Conservation (phyloP, 164 flowering plant species). For the Stephania japonica region DNA sequence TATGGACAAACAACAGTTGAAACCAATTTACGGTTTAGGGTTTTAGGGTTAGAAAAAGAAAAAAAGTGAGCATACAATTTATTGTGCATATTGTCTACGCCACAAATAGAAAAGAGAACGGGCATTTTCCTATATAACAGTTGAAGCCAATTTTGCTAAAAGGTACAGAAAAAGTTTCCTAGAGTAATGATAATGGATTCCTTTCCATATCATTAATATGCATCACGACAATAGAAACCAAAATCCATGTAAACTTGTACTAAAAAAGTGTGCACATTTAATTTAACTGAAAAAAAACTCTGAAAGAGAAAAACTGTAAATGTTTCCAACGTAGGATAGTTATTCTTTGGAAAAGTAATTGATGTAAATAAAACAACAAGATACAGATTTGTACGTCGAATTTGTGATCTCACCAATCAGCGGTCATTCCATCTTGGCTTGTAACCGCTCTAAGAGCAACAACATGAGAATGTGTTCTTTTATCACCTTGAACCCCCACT, state of each 20-base stretch:
- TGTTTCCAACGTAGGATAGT: neutral
- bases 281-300: neutral
- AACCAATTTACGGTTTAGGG: too few relatives aligned
- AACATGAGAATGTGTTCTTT: constrained; percentile 87
- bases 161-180: too few relatives aligned
- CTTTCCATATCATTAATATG: neutral
- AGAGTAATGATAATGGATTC: neutral
- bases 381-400: too few relatives aligned
- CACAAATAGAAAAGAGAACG: neutral
- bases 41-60: neutral
- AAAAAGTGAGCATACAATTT: neutral
- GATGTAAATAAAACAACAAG: too few relatives aligned
- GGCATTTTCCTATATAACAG: neutral
- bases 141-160: neutral
- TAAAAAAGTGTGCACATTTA: neutral
- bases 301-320: neutral
- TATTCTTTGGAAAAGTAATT: neutral
- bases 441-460: constrained; percentile 96
- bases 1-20: too few relatives aligned
- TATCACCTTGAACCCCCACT: constrained; percentile 98
- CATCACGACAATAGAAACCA: neutral
- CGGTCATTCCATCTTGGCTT: constrained; percentile 99
- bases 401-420: constrained; percentile 66
- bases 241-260: neutral
- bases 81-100: neutral